These are phyloP conservation scores for Aspergillus pseudoterreus DNA, from an alignment of 2,329 filamentous ascomycete genomes.

Conservation along the genomic window DNA sequence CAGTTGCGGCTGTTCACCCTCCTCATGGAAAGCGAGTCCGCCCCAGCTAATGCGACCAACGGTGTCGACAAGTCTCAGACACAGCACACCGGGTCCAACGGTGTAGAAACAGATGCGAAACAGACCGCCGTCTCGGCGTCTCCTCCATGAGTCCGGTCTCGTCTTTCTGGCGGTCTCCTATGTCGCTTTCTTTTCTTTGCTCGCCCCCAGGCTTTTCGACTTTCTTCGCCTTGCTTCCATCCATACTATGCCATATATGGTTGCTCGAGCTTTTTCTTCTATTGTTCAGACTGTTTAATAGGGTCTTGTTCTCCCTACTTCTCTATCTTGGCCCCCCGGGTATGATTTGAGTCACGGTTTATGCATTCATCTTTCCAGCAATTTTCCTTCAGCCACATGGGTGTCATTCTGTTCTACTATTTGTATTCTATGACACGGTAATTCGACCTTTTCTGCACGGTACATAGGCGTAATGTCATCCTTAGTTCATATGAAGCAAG, in stretches of 20 bases:
- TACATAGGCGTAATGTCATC: not conserved
- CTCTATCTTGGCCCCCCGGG: not conserved
- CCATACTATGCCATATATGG: too few relatives aligned
- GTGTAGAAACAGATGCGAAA: not conserved
- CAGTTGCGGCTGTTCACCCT: constrained; percentile 36
- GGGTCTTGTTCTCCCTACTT: not conserved
- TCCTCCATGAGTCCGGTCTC: not conserved
- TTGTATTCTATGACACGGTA: not conserved
- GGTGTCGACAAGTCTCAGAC: constrained; percentile 12
- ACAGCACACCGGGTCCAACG: not conserved
- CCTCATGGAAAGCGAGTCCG: constrained; percentile 17
- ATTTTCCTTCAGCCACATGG: not conserved
- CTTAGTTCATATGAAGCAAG: not conserved
- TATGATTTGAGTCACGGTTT: not conserved
- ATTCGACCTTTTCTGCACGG: not conserved
- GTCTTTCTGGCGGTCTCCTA: not conserved
- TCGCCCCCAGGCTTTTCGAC: not conserved
- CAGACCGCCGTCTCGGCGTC: constrained; percentile 10
- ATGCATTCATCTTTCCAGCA: not conserved
- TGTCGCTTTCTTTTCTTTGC: not conserved
- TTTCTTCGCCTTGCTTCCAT: not conserved
- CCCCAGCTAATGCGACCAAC: constrained; percentile 12
- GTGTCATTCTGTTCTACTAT: not conserved
- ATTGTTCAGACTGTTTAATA: not conserved
- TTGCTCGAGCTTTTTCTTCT: not conserved